Conservation (phyloP, 2,329 filamentous ascomycete genomes). For the Macrophomina pseudophaseolina region DNA sequence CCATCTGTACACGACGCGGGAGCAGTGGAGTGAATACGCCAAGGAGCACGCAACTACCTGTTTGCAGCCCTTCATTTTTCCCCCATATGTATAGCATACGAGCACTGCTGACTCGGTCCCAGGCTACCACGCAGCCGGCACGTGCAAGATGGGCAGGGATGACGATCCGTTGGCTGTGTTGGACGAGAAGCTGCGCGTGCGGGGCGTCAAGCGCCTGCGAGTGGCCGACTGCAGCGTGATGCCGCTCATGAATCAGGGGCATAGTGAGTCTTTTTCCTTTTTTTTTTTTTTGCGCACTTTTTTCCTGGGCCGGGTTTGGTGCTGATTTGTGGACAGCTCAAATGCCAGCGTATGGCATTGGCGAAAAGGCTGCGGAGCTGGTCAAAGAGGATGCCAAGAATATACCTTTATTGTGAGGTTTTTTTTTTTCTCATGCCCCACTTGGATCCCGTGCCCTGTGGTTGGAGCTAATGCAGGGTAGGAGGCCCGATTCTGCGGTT, state of each 20-base stretch:
- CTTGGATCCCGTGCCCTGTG: background rate
- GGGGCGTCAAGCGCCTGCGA: background rate
- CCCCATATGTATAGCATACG: too few relatives aligned
- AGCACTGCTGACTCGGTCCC: background rate
- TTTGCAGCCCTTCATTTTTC: background rate
- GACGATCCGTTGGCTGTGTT: constrained; percentile 17
- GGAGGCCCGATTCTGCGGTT: background rate
- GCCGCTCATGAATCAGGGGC: constrained; percentile 39
- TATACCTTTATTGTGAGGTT: background rate
- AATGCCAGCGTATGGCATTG: constrained; percentile 44
- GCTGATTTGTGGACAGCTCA: constrained; percentile 31
- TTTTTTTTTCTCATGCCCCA: too few relatives aligned
- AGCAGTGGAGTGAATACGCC: constrained; percentile 64
- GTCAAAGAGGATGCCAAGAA: constrained; percentile 36
- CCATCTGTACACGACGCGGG: constrained; percentile 58
- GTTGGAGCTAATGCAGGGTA: background rate
- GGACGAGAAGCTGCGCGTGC: constrained; percentile 4
- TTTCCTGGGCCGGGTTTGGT: too few relatives aligned
- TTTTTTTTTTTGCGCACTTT: background rate
- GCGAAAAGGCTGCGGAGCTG: constrained; percentile 40
- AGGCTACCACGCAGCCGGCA: constrained; percentile 21
- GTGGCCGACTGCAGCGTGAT: constrained; percentile 42
- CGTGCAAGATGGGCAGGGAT: constrained; percentile 22
- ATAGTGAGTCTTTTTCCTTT: constrained; percentile 25
- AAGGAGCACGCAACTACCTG: constrained; percentile 49